Base-by-base conservation (phyloP, 306 rosid genomes). In the Lathyrus oleraceus region DNA sequence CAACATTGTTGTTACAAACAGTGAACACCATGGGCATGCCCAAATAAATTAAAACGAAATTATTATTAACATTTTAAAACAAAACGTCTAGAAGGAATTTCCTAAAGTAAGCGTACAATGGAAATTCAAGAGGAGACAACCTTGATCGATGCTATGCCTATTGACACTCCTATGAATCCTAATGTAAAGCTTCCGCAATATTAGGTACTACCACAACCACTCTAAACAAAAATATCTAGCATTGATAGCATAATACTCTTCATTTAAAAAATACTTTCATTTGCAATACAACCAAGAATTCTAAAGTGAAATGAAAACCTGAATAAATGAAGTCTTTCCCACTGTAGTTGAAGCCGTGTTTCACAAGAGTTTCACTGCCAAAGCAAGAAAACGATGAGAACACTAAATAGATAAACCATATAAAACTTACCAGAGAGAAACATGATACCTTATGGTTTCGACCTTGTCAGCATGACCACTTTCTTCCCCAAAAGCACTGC, bases 391-490 rank as follows among this genome's bases (percentile, higher is more conserved):
- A 67, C 57, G 65, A 42, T 57, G 44, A 74, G 65, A 73, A 36
- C 57, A 19, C 23, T 15, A 49, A 68, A 57, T 1, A 16, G 56
- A 32, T 61, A 81, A 43, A 59, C 19, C 45, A 68, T 43, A 49
- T 15, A 70, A 69, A 11, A 10, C 45, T 2, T 4, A 69, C 51
- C 19, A 59, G 35, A 76, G 65, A 52, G 30, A 75, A 47, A 35
- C 62, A 13, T 38, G 61, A 75, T 70, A 92, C 97, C 97, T 93
- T 82, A 93, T 87, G 61, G 82, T 84, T 73, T 93, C 97, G 79
- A 93, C 98, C 71, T 81, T 93, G 84, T 93, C 96, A n/a, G 98
- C 98, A 81, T 93, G 98, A 66, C 98, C 98, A 80, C 97, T 87
- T 88, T 86, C 85, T 78, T 93, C 98, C 36, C 98, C 98, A 71